Evolutionary conservation across 2,329 filamentous ascomycete species (phyloP).

Genomic region (Arthrobotrys pseudoclavata): DNA sequence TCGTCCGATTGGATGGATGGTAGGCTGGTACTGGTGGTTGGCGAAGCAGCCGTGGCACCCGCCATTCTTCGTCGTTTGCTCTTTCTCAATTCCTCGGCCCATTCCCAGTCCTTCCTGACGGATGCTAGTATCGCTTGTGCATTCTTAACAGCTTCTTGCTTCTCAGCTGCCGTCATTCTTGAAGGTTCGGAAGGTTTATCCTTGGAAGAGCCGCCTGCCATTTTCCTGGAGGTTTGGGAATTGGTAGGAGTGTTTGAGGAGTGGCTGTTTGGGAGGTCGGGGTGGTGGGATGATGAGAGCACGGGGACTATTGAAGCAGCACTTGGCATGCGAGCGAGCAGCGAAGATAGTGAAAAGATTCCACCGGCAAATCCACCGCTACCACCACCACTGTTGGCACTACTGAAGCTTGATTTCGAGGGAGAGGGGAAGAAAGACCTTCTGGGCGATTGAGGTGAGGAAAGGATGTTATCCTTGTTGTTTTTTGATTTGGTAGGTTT

Average conservation of each 20-base stretch:
- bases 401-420: conserved; percentile 51
- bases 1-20: conserved; percentile 42
- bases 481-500: conserved; percentile 53
- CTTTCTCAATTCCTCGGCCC: conserved; percentile 46
- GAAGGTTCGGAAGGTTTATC: conserved; percentile 38
- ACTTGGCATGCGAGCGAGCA: conserved; percentile 57
- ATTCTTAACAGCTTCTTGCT: conserved; percentile 50
- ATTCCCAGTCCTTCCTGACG: conserved; percentile 55
- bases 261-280: not conserved
- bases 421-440: conserved; percentile 54
- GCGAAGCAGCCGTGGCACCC: conserved; percentile 1
- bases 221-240: conserved; percentile 25
- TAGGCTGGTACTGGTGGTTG: conserved; percentile 19
- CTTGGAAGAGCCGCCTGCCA: conserved; percentile 31
- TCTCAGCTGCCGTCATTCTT: conserved; percentile 51
- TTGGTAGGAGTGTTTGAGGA: not conserved
- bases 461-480: conserved; percentile 41
- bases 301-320: conserved; percentile 49
- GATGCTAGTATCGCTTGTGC: conserved; percentile 50
- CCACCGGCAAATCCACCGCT: conserved; percentile 52
- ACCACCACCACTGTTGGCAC: conserved; percentile 39
- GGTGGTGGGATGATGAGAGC: conserved; percentile 36
- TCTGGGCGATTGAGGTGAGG: conserved; percentile 32
- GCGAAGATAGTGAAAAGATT: conserved; percentile 51
- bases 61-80: conserved; percentile 42